Conservation (phyloP, 2,329 filamentous ascomycete genomes). For the Didymella exigua region DNA sequence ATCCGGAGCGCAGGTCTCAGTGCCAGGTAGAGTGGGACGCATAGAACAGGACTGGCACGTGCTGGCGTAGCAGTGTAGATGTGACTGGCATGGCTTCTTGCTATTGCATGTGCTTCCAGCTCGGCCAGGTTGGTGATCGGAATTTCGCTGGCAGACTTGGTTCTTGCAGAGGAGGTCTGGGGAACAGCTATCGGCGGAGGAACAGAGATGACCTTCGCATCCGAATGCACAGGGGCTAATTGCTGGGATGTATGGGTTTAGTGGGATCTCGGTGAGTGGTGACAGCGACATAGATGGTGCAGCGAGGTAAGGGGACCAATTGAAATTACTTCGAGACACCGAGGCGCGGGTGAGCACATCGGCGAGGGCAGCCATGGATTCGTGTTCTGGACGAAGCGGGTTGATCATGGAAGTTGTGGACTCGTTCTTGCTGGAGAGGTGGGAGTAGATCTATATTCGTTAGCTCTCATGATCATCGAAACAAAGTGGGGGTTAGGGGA, state of each 20-base stretch:
- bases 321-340: constrained; percentile 37
- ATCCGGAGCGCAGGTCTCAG: background rate
- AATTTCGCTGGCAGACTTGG: constrained; percentile 33
- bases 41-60: constrained; percentile 29
- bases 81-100: constrained; percentile 37
- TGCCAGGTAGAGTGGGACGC: background rate
- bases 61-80: constrained; percentile 32
- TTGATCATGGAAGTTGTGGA: constrained; percentile 29
- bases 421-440: constrained; percentile 35
- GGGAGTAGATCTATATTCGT: constrained; percentile 37
- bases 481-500: background rate
- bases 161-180: constrained; percentile 42
- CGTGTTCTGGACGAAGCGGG: constrained; percentile 27
- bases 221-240: constrained; percentile 39
- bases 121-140: constrained; percentile 32
- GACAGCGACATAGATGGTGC: constrained; percentile 24
- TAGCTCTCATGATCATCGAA: background rate
- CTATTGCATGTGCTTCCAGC: constrained; percentile 34
- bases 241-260: constrained; percentile 41
- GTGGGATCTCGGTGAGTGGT: constrained; percentile 23
- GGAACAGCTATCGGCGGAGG: constrained; percentile 33
- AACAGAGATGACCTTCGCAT: constrained; percentile 40
- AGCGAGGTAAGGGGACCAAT: constrained; percentile 38
- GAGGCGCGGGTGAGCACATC: constrained; percentile 29
- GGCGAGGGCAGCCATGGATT: constrained; percentile 32